These are phyloP conservation scores for Claviceps maximensis DNA, from an alignment of 2,329 filamentous ascomycete genomes.

Conservation along the genomic window DNA sequence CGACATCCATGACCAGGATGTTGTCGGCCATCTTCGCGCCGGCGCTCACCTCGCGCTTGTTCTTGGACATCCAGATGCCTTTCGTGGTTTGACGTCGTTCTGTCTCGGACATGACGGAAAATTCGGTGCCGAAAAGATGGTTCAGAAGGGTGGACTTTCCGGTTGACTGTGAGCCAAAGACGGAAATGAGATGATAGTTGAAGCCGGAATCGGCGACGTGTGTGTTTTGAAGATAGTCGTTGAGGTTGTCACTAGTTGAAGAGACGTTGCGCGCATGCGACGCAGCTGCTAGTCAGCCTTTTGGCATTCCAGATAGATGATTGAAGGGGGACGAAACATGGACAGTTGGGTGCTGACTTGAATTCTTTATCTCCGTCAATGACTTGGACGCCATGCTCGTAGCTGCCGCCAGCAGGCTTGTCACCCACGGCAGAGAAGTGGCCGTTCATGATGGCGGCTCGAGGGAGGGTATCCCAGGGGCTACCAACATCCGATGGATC, in stretches of 20 bases:
- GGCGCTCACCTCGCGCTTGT: conserved; percentile 51
- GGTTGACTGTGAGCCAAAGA: conserved; percentile 96
- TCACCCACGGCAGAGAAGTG: conserved; percentile 66
- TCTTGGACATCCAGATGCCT: conserved; percentile 99
- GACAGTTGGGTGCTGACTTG: conserved; percentile 51
- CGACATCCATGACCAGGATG: conserved; percentile 98
- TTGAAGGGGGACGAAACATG: neutral
- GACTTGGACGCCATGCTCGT: conserved; percentile 91
- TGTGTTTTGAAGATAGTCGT: conserved; percentile 67
- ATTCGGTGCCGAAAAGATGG: conserved; percentile 86
- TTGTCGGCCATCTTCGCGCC: conserved; percentile 75
- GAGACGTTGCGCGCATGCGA: conserved; percentile 1
- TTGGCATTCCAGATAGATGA: neutral
- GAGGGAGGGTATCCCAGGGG: neutral
- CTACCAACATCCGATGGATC: conserved; percentile 1
- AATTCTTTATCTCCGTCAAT: conserved; percentile 87
- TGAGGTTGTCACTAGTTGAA: conserved; percentile 52
- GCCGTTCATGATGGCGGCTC: conserved; percentile 50
- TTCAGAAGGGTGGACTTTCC: conserved; percentile 97
- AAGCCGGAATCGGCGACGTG: conserved; percentile 80
- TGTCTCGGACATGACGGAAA: conserved; percentile 94
- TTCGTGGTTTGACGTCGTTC: conserved; percentile 95
- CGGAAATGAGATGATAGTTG: conserved; percentile 98
- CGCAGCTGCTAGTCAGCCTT: neutral
- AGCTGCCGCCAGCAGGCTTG: conserved; percentile 50